Base-by-base conservation (phyloP, 1,284 basidiomycete species). In the Sporisorium iseilematis-ciliati region DNA sequence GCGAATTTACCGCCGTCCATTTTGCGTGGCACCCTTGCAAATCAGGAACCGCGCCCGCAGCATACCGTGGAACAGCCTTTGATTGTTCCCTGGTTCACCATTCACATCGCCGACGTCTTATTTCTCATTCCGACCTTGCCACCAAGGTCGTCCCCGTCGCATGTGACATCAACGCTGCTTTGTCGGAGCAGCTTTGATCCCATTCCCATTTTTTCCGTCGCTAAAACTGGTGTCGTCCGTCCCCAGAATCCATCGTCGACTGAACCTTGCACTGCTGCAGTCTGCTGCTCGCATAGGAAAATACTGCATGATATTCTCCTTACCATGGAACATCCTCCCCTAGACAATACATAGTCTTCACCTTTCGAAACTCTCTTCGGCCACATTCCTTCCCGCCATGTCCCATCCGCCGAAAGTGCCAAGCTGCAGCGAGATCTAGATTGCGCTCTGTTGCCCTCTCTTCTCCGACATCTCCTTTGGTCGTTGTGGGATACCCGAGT, bases 241-340 rank as follows among this genome's bases (percentile, higher is more conserved):
- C 20, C 31, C 31, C 55, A 20, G 29, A 43, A 25, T 52, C 35
- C n/a, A 25, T n/a, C 49, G 25, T 20, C 29, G 51, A 42, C 46
- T 49, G 38, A 42, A 53, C 21, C 25, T 48, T 41, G 35, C 55
- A 54, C 45, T 25, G 23, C 38, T 63, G 56, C 56, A 51, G 16
- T 55, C 31, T 21, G 40, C 38, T 38, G 20, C 51, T 50, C 66
- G 60, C 58, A 55, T 69, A n/a, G 55, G 42, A 65, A 61, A 64
- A 57, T 43, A 57, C 49, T 70, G 61, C 67, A 70, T 60, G 43
- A 41, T 29, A 57, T 38, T 65, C 67, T 41, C 67, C 67, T 70
- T 70, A 65, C 61, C 67, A 65, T 70, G 50, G 41, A 70, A 57
- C 57, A 50, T 20, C 52, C 56, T 55, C 42, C 14, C 25, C 43